These are phyloP conservation scores for Coemansia sp. DNA, from an alignment of 192 early-diverging fungal genomes.

Conservation along the genomic window DNA sequence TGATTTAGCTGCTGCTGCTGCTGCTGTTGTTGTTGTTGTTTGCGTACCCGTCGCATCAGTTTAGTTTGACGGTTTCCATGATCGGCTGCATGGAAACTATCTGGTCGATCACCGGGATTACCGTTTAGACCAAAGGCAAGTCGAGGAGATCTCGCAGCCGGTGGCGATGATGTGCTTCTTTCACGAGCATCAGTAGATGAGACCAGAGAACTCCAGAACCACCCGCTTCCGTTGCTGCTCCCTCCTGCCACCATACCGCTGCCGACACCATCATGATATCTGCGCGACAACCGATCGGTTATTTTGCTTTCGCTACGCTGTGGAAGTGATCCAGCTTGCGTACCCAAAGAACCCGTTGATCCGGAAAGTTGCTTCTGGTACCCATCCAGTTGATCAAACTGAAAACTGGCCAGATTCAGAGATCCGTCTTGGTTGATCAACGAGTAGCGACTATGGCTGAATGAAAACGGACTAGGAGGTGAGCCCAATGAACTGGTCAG, in stretches of 20 bases:
- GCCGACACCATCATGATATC: background rate
- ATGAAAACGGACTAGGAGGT: conserved; percentile 47
- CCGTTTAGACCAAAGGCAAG: background rate
- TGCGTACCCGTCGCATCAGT: conserved; percentile 35
- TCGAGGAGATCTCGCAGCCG: conserved; percentile 1
- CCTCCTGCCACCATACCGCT: background rate
- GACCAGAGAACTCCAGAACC: conserved; percentile 29
- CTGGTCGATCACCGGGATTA: background rate
- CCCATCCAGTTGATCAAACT: conserved; percentile 50
- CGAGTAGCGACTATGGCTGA: conserved; percentile 52
- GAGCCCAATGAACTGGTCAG: conserved; percentile 7
- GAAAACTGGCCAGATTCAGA: conserved; percentile 41
- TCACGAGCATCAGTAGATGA: conserved; percentile 8
- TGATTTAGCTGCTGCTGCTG: background rate
- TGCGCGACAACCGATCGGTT: conserved; percentile 20
- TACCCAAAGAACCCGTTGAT: conserved; percentile 10
- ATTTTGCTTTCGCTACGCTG: conserved; percentile 29
- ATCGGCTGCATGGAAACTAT: background rate
- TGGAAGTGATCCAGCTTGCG: conserved; percentile 1
- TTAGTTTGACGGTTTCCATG: conserved; percentile 16
- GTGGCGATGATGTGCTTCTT: conserved; percentile 3
- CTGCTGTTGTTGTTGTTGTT: conserved; percentile 2
- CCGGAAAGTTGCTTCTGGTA: conserved; percentile 46
- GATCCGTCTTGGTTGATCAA: conserved; percentile 54
- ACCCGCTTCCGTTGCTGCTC: background rate